phyloP scores from a whole-genome alignment of 352 stramenopile genomes.

The Phytophthora pluvialis region DNA sequence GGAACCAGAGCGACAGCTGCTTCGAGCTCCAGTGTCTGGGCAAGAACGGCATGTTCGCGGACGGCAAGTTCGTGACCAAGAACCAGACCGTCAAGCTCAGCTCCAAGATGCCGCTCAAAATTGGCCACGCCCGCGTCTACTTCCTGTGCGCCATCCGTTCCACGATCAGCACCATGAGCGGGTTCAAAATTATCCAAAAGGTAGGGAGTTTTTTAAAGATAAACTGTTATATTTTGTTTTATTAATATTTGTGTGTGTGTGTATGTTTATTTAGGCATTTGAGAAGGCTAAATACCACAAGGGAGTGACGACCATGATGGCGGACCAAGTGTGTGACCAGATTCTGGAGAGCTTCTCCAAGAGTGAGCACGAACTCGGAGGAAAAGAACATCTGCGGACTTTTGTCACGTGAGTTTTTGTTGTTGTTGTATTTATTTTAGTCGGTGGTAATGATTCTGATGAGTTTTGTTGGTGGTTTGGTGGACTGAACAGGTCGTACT shows the following conservation, averaged over 20 bases:
- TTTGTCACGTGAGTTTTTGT: conserved; percentile 68
- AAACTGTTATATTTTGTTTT: conserved; percentile 9
- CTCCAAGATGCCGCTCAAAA: conserved; percentile 82
- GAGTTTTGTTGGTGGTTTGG: background rate
- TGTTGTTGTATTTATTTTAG: background rate
- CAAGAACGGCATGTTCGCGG: conserved; percentile 84
- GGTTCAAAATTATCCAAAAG: conserved; percentile 82
- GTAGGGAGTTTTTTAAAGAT: conserved; percentile 27
- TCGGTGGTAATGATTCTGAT: conserved; percentile 1
- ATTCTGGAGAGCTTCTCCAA: conserved; percentile 79
- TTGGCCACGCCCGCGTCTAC: conserved; percentile 76
- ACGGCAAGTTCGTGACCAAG: conserved; percentile 74
- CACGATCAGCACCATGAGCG: conserved; percentile 82
- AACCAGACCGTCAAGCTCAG: conserved; percentile 72
- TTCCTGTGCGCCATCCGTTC: conserved; percentile 79
- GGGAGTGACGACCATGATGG: conserved; percentile 50
- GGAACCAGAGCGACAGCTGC: conserved; percentile 73
- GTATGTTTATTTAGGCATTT: conserved; percentile 52
- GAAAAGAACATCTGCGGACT: conserved; percentile 62
- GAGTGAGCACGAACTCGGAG: conserved; percentile 79
- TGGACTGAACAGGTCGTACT: conserved; percentile 35
- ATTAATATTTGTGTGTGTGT: conserved; percentile 1
- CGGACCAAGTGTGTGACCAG: conserved; percentile 71
- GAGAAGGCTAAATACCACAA: conserved; percentile 82
- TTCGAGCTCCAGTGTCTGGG: conserved; percentile 82